Evolutionary conservation across 441 rosid genomes (phyloP), one percentile per base, ranked within the genome.

Genomic region (Gossypium trilobum): DNA sequence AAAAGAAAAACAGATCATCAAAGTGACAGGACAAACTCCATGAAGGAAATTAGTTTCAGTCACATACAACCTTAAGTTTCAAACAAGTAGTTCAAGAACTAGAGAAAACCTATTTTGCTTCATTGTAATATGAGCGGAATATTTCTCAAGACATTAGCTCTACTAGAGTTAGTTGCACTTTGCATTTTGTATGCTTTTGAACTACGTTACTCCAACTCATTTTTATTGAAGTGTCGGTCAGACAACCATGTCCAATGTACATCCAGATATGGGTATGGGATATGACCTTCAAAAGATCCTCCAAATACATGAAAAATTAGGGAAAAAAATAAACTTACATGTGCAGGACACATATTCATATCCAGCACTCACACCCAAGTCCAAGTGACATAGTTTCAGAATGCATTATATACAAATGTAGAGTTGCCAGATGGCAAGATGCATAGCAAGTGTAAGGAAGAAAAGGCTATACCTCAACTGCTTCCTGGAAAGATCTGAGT

Each of bases 401-500:
- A 50, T 50, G 42, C 23, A 14, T 65, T 65, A 22, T 66, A 8
- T 4, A 63, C 10, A 42, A 27, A 17, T 2, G 22, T 50, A 50
- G 67, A 70, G 46, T 56, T 33, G 31, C 48, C 29, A 55, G 5
- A 61, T 56, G 8, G 55, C 39, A 22, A 54, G 67, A 39, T 61
- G 14, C 0, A 10, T 46, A 50, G 4, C 13, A 19, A 62, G 20
- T n/a, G 22, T 36, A 73, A 27, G 57, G 54, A 58, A 39, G 66
- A 20, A 29, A 59, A 54, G 48, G 25, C 19, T 50, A 55, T 56
- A 90, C 92, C 90, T 86, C 73, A 64, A 79, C 56, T 62, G 82
- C 85, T 71, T 81, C 82, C 81, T 73, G 74, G 36, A 84, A 70
- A 71, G 74, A 80, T 78, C 77, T 80, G 66, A 85, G 72, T 27